Conservation (phyloP, 768 basidiomycete genomes). For the Tulasnella sp. region DNA sequence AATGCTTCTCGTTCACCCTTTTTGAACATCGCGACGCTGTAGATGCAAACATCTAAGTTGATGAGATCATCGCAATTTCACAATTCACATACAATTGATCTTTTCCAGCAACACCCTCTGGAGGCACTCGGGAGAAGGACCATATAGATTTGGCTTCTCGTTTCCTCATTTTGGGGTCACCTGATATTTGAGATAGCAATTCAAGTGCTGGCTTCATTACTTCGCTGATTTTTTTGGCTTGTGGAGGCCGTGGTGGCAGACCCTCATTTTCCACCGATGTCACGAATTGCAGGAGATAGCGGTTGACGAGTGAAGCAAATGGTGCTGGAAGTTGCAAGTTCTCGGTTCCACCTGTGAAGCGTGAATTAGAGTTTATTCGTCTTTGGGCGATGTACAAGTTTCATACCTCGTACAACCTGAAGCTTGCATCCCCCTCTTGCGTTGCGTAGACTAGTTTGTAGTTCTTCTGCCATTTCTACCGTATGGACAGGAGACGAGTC, state of each 20-base stretch:
- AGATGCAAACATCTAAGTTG: neutral
- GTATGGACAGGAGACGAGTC: constrained; percentile 6
- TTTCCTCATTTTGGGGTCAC: constrained; percentile 7
- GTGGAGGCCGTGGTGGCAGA: neutral
- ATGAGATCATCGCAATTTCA: neutral
- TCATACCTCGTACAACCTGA: neutral
- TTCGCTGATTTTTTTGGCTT: neutral
- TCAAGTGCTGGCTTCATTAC: neutral
- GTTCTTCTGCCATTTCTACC: neutral
- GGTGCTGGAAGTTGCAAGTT: neutral
- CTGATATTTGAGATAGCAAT: neutral
- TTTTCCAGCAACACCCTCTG: neutral
- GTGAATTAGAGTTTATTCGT: neutral
- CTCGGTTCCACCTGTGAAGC: neutral
- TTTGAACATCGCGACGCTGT: constrained; percentile 1
- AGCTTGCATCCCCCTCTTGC: constrained; percentile 1
- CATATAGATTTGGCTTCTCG: neutral
- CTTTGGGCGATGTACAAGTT: neutral
- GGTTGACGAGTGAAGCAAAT: neutral
- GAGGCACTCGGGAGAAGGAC: constrained; percentile 3
- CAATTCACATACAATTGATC: neutral
- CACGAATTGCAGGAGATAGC: neutral
- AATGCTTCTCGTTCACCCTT: constrained; percentile 2
- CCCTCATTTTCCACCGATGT: neutral
- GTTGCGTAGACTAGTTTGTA: neutral